Percentiles rank a stretch among this genome's conserved stretches.
Evolutionary conservation across 345 rosid species (phyloP).

Genomic region (Firmiana major): DNA sequence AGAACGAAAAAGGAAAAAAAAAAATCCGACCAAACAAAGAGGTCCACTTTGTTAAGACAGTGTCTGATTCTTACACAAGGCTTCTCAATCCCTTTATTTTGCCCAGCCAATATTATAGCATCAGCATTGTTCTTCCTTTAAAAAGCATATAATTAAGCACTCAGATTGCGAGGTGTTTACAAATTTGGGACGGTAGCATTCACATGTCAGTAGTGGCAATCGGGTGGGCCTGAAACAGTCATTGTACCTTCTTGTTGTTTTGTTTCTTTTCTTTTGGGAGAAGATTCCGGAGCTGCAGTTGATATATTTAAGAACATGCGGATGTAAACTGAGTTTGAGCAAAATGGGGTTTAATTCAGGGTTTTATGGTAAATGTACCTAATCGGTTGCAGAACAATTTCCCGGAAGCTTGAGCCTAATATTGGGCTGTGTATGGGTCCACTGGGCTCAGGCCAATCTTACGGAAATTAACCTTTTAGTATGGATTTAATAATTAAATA

Average conservation of each 20-base stretch:
- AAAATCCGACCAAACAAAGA: neutral
- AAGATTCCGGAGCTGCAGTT: neutral
- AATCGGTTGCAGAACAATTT: too few species aligned
- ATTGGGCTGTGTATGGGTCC: too few species aligned
- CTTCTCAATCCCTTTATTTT: neutral
- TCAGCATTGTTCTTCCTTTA: neutral
- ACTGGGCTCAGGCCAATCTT: too few species aligned
- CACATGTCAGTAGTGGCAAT: neutral
- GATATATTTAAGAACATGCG: neutral
- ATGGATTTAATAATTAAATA: too few species aligned
- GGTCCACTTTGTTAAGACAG: neutral
- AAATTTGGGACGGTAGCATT: neutral
- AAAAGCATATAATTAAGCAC: neutral
- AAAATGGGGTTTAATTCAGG: too few species aligned
- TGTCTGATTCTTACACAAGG: neutral
- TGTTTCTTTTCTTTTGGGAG: neutral
- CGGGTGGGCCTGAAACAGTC: slow-evolving; percentile 1
- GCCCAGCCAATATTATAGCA: neutral
- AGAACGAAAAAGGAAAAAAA: too few species aligned
- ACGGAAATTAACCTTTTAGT: too few species aligned
- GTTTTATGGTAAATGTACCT: too few species aligned
- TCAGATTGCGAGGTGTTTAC: neutral
- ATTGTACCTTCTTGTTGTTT: neutral
- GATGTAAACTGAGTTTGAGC: too few species aligned
- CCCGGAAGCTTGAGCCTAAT: too few species aligned